phyloP scores from a whole-genome alignment of 192 early-diverging fungal genomes.

The Diversispora eburnea region DNA sequence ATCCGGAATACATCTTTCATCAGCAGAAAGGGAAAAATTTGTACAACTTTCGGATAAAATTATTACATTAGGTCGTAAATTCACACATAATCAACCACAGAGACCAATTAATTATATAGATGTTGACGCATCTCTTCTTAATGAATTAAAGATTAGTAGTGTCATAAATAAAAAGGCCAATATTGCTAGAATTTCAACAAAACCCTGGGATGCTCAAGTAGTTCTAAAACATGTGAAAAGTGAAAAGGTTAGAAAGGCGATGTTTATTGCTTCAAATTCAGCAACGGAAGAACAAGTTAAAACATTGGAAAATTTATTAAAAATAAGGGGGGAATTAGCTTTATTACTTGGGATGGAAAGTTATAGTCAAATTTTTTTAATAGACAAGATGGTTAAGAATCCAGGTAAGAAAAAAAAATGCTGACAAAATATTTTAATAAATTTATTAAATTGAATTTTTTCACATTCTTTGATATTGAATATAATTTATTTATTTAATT shows the following conservation, averaged over 20 bases:
- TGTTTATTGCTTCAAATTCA: constrained; percentile 76
- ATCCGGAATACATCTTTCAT: constrained; percentile 85
- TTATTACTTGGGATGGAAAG: constrained; percentile 70
- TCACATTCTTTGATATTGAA: too few species aligned
- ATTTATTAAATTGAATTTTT: too few species aligned
- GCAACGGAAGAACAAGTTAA: constrained; percentile 60
- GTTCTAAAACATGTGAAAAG: constrained; percentile 61
- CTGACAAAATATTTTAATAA: too few species aligned
- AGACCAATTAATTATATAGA: constrained; percentile 38
- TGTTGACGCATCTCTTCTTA: constrained; percentile 38
- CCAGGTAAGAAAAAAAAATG: constrained; percentile 48
- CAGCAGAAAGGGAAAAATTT: constrained; percentile 62
- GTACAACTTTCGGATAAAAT: constrained; percentile 83
- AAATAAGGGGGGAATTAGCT: constrained; percentile 70
- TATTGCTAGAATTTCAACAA: constrained; percentile 57
- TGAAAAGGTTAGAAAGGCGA: constrained; percentile 60
- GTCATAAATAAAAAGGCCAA: constrained; percentile 32
- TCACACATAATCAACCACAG: constrained; percentile 51
- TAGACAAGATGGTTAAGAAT: constrained; percentile 90
- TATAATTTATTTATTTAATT: too few species aligned
- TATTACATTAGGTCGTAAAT: constrained; percentile 69
- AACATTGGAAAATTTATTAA: constrained; percentile 71
- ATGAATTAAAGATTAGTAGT: constrained; percentile 37
- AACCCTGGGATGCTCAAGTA: constrained; percentile 55
- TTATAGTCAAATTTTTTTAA: constrained; percentile 81